Percentiles rank a stretch among this genome's conserved stretches.
Evolutionary conservation across 2,329 filamentous ascomycete species (phyloP).

Genomic region (Pseudogymnoascus sp.): DNA sequence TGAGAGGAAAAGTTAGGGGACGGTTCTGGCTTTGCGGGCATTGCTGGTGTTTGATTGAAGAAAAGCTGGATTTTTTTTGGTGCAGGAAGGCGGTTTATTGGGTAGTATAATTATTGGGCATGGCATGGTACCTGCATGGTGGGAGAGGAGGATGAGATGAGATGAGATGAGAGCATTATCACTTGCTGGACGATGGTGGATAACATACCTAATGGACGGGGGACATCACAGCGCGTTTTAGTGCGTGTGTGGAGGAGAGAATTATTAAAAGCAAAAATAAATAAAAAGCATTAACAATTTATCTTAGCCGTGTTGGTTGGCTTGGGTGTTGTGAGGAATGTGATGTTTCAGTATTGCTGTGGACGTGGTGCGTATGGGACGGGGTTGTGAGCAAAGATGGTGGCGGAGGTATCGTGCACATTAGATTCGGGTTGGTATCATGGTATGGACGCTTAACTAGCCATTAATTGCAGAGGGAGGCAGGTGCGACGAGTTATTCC

Average conservation of each 20-base stretch:
- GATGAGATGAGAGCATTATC: background rate
- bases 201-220: background rate
- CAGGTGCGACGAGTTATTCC: too few relatives aligned
- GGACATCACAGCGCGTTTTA: background rate
- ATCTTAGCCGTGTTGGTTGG: background rate
- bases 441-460: too few relatives aligned
- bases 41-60: background rate
- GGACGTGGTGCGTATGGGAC: background rate
- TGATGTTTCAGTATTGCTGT: background rate
- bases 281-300: background rate
- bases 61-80: background rate
- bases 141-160: background rate
- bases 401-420: background rate
- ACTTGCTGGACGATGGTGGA: slow-evolving; percentile 5
- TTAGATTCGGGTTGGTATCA: background rate
- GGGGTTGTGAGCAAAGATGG: background rate
- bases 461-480: too few relatives aligned
- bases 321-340: background rate
- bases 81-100: background rate
- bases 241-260: background rate
- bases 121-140: background rate
- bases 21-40: background rate
- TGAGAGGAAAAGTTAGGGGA: background rate
- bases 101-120: background rate
- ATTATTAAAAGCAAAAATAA: background rate